Conservation (phyloP, 352 stramenopile species). For the Globisporangium acanthophoron region DNA sequence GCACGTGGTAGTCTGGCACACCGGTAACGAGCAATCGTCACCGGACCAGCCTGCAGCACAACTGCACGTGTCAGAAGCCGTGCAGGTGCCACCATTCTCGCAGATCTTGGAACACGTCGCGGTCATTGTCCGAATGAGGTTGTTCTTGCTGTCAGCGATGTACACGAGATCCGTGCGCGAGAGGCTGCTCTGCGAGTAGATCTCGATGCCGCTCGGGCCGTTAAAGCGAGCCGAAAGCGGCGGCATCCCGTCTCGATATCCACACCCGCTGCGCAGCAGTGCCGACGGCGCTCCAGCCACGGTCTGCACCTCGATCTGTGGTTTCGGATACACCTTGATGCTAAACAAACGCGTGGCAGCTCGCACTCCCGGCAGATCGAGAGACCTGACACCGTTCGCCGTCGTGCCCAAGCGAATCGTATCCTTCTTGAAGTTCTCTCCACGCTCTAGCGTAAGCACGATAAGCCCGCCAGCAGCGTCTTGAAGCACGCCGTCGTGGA, state of each 20-base stretch:
- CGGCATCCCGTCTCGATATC: conserved; percentile 81
- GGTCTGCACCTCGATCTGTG: conserved; percentile 85
- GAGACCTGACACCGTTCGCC: conserved; percentile 54
- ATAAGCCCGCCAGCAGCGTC: conserved; percentile 43
- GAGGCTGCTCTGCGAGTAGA: conserved; percentile 48
- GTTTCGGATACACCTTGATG: conserved; percentile 29
- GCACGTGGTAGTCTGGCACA: conserved; percentile 47
- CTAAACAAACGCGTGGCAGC: conserved; percentile 56
- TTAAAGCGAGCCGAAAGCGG: conserved; percentile 78
- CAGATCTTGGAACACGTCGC: conserved; percentile 91
- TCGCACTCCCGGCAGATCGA: conserved; percentile 28
- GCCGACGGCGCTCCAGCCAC: conserved; percentile 84
- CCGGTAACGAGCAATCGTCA: conserved; percentile 83
- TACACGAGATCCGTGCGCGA: conserved; percentile 69
- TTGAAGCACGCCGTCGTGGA: conserved; percentile 83
- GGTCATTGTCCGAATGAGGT: conserved; percentile 89
- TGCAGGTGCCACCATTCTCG: conserved; percentile 92
- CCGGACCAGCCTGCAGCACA: conserved; percentile 88
- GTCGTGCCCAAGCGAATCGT: conserved; percentile 25
- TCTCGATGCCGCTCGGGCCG: conserved; percentile 54
- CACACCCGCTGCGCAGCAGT: conserved; percentile 81
- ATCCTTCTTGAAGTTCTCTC: conserved; percentile 25
- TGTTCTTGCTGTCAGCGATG: conserved; percentile 92
- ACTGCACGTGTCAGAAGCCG: conserved; percentile 78
- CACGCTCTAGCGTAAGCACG: conserved; percentile 64